Conservation (phyloP, 2,329 filamentous ascomycete species). For the Aspergillus proliferans region DNA sequence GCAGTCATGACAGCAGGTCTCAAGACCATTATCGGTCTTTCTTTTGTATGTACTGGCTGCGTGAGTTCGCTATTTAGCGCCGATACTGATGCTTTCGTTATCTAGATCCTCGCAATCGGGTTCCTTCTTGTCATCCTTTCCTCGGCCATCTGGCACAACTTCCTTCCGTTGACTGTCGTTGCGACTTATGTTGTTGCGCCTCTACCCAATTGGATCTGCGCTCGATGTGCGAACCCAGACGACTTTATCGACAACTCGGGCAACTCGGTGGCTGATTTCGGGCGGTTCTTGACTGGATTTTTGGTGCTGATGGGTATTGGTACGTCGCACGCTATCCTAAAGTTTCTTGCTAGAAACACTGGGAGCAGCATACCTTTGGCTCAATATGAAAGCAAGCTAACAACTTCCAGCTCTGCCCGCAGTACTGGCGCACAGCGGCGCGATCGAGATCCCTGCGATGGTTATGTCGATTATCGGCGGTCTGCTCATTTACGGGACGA, state of each 20-base stretch:
- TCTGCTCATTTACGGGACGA: conserved; percentile 92
- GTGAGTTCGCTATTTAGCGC: not conserved
- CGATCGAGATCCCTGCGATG: conserved; percentile 81
- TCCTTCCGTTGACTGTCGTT: conserved; percentile 91
- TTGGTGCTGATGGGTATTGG: conserved; percentile 96
- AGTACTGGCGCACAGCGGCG: conserved; percentile 76
- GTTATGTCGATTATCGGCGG: conserved; percentile 92
- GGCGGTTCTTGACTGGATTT: conserved; percentile 89
- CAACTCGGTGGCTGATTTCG: conserved; percentile 83
- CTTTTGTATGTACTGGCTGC: conserved; percentile 61
- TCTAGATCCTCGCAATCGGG: conserved; percentile 82
- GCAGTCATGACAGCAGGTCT: conserved; percentile 68
- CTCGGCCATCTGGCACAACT: conserved; percentile 89
- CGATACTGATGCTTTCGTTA: conserved; percentile 1
- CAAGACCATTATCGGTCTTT: conserved; percentile 98
- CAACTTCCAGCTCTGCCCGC: conserved; percentile 66
- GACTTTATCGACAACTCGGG: conserved; percentile 87
- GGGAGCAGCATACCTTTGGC: too few species aligned
- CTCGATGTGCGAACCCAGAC: conserved; percentile 81
- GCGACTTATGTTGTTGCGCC: conserved; percentile 92
- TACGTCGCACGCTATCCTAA: conserved; percentile 44
- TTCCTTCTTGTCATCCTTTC: conserved; percentile 99
- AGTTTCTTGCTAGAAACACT: too few species aligned
- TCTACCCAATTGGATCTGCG: conserved; percentile 92
- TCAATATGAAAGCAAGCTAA: conserved; percentile 3